Percentiles rank a stretch among this genome's conserved stretches.
Conservation (phyloP, 768 basidiomycete species). For the Sporobolomyces phaffii region DNA sequence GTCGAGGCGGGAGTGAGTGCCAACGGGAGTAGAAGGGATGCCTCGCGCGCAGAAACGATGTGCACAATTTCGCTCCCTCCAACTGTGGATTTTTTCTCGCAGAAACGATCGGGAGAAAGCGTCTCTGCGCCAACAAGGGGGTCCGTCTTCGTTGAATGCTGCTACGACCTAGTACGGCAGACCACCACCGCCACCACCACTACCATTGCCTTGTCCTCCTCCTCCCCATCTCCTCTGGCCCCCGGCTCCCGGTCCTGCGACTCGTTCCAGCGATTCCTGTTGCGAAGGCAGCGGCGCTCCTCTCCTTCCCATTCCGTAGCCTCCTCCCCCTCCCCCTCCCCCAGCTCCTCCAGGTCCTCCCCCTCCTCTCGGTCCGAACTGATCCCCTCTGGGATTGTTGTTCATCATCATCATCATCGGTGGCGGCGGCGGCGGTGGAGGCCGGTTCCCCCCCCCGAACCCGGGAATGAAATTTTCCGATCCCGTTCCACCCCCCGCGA, state of each 20-base stretch:
- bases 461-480: slow-evolving; percentile 57
- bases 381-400: no score
- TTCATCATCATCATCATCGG: not conserved
- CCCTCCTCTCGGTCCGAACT: not conserved
- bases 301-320: slow-evolving; percentile 43
- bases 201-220: slow-evolving; percentile 5
- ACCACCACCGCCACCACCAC: not conserved
- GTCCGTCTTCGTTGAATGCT: no score
- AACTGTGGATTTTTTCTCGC: no score
- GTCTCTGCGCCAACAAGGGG: no score
- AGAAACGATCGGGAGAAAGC: no score
- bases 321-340: slow-evolving; percentile 2
- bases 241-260: slow-evolving; percentile 25
- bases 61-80: no score
- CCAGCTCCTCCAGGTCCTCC: slow-evolving; percentile 1
- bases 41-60: no score
- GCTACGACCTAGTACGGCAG: not conserved
- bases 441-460: not conserved
- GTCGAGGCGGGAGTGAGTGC: no score
- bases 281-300: slow-evolving; percentile 52
- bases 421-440: slow-evolving; percentile 2
- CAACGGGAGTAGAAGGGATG: no score
- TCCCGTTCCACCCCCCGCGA: slow-evolving; percentile 34
- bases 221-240: slow-evolving; percentile 24
- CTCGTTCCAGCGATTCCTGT: slow-evolving; percentile 51